A percentile compares a stretch with the other conserved stretches of the same genome.
Conservation (phyloP, 371 early-diverging fungal genomes). For the Mortierella sp. region DNA sequence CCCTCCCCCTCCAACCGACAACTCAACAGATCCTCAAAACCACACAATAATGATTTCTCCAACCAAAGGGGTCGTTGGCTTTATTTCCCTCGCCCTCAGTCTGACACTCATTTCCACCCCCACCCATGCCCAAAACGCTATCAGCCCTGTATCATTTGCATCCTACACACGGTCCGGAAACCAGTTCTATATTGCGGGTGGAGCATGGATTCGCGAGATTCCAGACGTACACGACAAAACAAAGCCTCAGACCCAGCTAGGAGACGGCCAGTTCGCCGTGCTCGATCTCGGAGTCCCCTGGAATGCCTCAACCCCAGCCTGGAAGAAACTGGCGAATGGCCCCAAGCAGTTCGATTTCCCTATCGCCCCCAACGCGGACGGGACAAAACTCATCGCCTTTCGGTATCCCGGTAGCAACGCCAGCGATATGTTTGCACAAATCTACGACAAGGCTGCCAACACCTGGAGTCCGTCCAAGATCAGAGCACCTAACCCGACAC, state of each 20-base stretch:
- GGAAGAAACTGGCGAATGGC: conserved; percentile 15
- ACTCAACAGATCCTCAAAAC: not conserved
- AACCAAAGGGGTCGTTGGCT: not conserved
- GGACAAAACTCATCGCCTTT: not conserved
- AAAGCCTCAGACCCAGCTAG: not conserved
- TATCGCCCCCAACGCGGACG: not conserved
- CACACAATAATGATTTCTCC: not conserved
- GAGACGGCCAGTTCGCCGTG: conserved; percentile 9
- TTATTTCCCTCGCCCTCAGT: not conserved
- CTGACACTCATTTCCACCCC: not conserved
- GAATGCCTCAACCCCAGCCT: not conserved
- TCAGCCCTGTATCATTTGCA: not conserved
- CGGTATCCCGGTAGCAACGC: not conserved
- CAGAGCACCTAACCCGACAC: not conserved
- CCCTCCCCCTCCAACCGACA: too few relatives aligned
- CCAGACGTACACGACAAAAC: not conserved
- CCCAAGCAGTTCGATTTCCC: conserved; percentile 7
- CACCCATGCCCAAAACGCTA: not conserved
- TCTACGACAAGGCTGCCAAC: not conserved
- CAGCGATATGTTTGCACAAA: not conserved
- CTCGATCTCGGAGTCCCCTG: conserved; percentile 18
- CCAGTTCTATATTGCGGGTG: not conserved
- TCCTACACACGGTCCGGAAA: not conserved
- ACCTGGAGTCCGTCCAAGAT: not conserved
- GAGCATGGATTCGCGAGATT: not conserved